A percentile compares a stretch with the other conserved stretches of the same genome.
These are phyloP conservation scores for Pyrus bretschneideri DNA, from an alignment of 306 rosid genomes.

Conservation along the genomic window DNA sequence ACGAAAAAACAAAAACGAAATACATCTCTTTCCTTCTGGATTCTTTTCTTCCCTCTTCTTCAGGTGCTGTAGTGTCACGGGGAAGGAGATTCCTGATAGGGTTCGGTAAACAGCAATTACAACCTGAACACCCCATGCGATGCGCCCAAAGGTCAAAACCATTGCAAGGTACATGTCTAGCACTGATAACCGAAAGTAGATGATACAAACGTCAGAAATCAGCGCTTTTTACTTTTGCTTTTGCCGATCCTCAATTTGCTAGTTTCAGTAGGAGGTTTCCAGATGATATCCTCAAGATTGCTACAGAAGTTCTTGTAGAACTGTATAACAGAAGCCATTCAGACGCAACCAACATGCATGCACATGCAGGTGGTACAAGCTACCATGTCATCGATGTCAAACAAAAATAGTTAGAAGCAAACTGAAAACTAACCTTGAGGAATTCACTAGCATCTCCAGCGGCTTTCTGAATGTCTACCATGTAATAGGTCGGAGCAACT, in stretches of 20 bases:
- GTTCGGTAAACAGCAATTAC: background rate
- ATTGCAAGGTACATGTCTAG: background rate
- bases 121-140: background rate
- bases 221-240: conserved; percentile 51
- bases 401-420: background rate
- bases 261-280: conserved; percentile 70
- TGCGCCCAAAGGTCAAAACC: conserved; percentile 4
- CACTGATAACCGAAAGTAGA: background rate
- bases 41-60: background rate
- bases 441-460: conserved; percentile 80
- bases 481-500: conserved; percentile 78
- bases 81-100: background rate
- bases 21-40: background rate
- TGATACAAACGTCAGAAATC: conserved; percentile 18
- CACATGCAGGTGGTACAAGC: background rate
- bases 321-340: conserved; percentile 30
- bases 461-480: conserved; percentile 86
- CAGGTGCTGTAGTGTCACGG: background rate
- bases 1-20: background rate
- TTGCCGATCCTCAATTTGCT: conserved; percentile 52
- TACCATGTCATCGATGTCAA: background rate
- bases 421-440: conserved; percentile 56
- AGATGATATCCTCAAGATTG: conserved; percentile 91
- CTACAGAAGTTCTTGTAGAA: conserved; percentile 66
- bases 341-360: background rate